A percentile compares a stretch with the other conserved stretches of the same genome.
Evolutionary conservation across 192 early-diverging fungal species (phyloP).

Genomic region (Coemansia sp.): DNA sequence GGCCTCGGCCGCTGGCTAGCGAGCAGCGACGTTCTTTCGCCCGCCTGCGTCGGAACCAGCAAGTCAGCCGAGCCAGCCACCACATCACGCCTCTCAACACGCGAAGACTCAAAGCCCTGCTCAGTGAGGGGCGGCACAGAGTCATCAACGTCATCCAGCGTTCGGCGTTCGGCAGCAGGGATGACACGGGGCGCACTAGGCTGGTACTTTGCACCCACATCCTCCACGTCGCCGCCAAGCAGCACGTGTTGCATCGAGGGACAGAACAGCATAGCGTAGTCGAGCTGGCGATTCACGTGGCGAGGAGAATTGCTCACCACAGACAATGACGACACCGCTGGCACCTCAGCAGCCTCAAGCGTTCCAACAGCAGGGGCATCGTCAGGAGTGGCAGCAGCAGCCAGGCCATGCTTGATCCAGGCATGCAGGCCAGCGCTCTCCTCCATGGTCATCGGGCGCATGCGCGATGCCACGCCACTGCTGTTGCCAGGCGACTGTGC

Average conservation of each 20-base stretch:
- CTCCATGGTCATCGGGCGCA: constrained; percentile 51
- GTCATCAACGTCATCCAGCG: constrained; percentile 27
- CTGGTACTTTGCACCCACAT: neutral
- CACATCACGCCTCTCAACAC: neutral
- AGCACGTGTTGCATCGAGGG: constrained; percentile 49
- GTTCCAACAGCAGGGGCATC: neutral
- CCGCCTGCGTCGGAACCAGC: constrained; percentile 19
- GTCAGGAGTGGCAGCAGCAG: neutral
- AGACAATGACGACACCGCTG: constrained; percentile 12
- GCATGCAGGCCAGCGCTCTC: constrained; percentile 44
- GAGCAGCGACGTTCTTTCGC: neutral
- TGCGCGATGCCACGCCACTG: neutral
- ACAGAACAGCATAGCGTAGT: constrained; percentile 52
- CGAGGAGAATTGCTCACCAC: constrained; percentile 10
- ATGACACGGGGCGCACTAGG: constrained; percentile 23
- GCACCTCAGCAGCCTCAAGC: neutral
- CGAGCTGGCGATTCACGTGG: constrained; percentile 5
- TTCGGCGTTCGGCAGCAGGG: neutral
- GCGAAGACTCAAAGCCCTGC: neutral
- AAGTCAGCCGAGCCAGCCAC: neutral
- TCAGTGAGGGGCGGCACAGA: neutral
- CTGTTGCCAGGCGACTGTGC: constrained; percentile 5
- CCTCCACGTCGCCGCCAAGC: constrained; percentile 26
- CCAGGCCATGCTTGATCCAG: constrained; percentile 40
- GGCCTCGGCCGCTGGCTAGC: constrained; percentile 9